These are phyloP conservation scores for Trichocladium uniseriatum DNA, from an alignment of 495 filamentous ascomycete species.

Conservation along the genomic window DNA sequence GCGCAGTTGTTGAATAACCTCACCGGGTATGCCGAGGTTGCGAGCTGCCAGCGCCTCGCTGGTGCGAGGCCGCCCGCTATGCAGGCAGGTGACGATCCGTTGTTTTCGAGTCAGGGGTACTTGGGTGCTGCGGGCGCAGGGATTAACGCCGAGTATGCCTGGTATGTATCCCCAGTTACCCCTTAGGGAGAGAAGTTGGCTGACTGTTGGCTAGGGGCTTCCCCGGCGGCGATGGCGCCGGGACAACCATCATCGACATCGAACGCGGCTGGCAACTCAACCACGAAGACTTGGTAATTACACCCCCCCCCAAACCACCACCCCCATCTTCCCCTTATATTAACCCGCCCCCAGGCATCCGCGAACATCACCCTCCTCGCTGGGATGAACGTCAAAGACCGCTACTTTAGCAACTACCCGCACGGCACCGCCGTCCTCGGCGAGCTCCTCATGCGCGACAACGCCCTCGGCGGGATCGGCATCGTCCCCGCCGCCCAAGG, in stretches of 20 bases:
- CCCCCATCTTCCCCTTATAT: not conserved
- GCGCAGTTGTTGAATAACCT: too few species aligned
- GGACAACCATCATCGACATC: slow-evolving; percentile 5
- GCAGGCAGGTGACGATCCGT: not conserved
- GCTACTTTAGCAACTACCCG: too few species aligned
- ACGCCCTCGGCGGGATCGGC: slow-evolving; percentile 10
- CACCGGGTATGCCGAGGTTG: too few species aligned
- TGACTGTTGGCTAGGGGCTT: too few species aligned
- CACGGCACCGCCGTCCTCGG: slow-evolving; percentile 13
- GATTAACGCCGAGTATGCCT: slow-evolving; percentile 11
- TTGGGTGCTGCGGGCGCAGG: not conserved
- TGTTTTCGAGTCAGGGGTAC: slow-evolving; percentile 3
- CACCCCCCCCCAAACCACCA: not conserved
- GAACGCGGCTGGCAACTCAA: slow-evolving; percentile 10
- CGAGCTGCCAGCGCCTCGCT: too few species aligned
- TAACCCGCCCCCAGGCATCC: too few species aligned
- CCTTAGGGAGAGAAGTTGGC: too few species aligned
- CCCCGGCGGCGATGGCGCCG: slow-evolving; percentile 8
- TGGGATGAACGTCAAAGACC: too few species aligned
- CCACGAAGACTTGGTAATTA: slow-evolving; percentile 6
- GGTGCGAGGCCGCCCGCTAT: not conserved
- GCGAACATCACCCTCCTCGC: too few species aligned
- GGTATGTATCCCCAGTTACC: too few species aligned
- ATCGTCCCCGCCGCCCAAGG: not conserved
- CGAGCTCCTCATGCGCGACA: slow-evolving; percentile 10